Evolutionary conservation across 352 stramenopile species (phyloP), one percentile per base, ranked within the genome.

Genomic region (Globisporangium canariense): DNA sequence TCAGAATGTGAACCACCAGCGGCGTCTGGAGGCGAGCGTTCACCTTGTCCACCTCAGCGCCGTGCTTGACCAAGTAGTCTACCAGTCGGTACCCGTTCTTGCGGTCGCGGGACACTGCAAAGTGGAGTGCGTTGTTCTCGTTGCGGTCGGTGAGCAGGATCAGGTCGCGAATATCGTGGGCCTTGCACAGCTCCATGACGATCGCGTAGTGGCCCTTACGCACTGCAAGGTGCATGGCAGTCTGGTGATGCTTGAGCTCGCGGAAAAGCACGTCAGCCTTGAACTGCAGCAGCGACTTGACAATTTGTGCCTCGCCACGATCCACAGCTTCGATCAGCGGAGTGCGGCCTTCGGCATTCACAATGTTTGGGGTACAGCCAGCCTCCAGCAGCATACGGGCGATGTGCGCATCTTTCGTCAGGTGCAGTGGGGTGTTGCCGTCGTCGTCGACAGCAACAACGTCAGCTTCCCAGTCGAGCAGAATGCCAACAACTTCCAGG

Each of bases 211-310:
- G 86, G 32, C 86, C 86, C 67, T 91, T 93, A 22, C 86, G 84
- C 8, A 95, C 80, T 4, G 86, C 86, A 28, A 95, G 71, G 56
- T 95, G 86, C 52, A 95, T 67, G 20, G 83, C 86, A 28, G 86
- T 93, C 70, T 95, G 86, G 56, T 89, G 77, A 64, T 93, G 86
- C 70, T 95, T 93, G 56, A 92, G 78, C 55, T 95, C 84, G 45
- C 86, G 86, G 78, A 91, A 91, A 4, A 93, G 66, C 38, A 93
- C 83, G 56, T 93, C 86, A n/a, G 83, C 84, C 65, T 93, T 93
- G 62, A 92, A 91, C 45, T 89, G 73, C 64, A 93, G 73, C 46
- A 95, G 63, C 49, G 76, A 69, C 62, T 92, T 91, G n/a, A 93
- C 84, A 13, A 88, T 91, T 60, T 85, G 76, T 2, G 60, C 67